Evolutionary conservation across 73 alveolate genomes (phyloP), one percentile per base, ranked within the genome.

Genomic region (Paramecium tetraurelia): DNA sequence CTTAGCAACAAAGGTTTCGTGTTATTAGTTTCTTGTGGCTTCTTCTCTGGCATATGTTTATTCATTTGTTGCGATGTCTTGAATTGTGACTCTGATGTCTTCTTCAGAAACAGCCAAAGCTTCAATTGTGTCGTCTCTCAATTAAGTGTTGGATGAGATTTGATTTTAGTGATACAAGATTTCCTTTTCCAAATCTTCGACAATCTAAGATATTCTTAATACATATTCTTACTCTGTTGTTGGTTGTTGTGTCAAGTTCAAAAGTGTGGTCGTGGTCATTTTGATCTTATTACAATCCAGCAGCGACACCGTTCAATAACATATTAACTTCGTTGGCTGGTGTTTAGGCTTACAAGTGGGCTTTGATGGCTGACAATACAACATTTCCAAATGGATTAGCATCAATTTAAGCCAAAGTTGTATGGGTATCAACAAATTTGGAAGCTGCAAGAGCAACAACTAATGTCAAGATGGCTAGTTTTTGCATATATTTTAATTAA

Each of bases 361-460:
- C 75, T 57, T 80, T 80, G 68, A 80, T 80, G 29, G 90, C 43
- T 10, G 90, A 80, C 90, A 80, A 80, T 76, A 80, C 90, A 80
- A 80, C 48, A 41, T 80, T 80, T 80, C 90, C 90, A 63, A 80
- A 80, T 33, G 90, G 90, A 80, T 80, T 46, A 44, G 90, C 90
- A 48, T 80, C 90, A 27, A 80, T 80, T 35, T 80, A 18, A 80
- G 90, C 90, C 90, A 80, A 80, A 4, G 90, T 11, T n/a, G 70
- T 44, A 57, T 80, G 90, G 4, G 77, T 24, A 80, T 80, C 90
- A 44, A 46, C 72, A 46, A 24, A 46, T 35, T 48, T 80, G 71
- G 90, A 33, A 80, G 90, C 90, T 43, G 75, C 90, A 24, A 80
- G 75, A 35, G 90, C 90, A 41, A 80, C 76, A 44, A 80, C 90